Evolutionary conservation across 2,329 filamentous ascomycete genomes (phyloP).

Genomic region (Hymenoscyphus albidus): DNA sequence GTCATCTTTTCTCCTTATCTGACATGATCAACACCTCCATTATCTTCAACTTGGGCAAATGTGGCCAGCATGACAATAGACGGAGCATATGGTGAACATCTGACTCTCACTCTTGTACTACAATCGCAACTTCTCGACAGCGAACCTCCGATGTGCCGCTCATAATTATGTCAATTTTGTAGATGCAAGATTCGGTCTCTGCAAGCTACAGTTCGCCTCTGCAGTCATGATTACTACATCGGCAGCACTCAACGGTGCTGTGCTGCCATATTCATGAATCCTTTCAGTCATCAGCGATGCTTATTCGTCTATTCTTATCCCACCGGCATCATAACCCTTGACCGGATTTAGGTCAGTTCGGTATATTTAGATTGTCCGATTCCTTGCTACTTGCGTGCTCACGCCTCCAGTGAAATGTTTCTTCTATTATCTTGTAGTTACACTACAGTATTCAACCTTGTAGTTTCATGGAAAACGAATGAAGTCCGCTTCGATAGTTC

Average conservation of each 20-base stretch:
- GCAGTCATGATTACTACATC: constrained; percentile 5
- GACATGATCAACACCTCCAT: too few species aligned
- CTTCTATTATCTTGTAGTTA: not conserved
- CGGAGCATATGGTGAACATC: too few species aligned
- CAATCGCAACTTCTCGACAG: too few species aligned
- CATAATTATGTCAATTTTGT: not conserved
- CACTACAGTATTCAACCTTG: not conserved
- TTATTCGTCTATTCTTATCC: not conserved
- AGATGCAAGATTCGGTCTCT: not conserved
- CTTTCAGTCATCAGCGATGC: not conserved
- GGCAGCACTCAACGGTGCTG: not conserved
- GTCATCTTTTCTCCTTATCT: too few species aligned
- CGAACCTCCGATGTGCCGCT: too few species aligned
- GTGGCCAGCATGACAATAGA: too few species aligned
- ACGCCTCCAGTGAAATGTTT: not conserved
- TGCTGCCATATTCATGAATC: not conserved
- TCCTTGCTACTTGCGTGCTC: not conserved
- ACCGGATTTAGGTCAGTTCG: not conserved
- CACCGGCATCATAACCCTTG: not conserved
- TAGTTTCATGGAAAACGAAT: not conserved
- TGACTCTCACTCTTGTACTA: too few species aligned
- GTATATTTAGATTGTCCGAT: not conserved
- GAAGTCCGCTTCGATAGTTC: not conserved
- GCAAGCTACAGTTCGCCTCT: not conserved
- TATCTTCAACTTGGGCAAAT: too few species aligned